phyloP scores from a whole-genome alignment of 1,284 basidiomycete species.

The Microbotryum lychnidis-dioicae region DNA sequence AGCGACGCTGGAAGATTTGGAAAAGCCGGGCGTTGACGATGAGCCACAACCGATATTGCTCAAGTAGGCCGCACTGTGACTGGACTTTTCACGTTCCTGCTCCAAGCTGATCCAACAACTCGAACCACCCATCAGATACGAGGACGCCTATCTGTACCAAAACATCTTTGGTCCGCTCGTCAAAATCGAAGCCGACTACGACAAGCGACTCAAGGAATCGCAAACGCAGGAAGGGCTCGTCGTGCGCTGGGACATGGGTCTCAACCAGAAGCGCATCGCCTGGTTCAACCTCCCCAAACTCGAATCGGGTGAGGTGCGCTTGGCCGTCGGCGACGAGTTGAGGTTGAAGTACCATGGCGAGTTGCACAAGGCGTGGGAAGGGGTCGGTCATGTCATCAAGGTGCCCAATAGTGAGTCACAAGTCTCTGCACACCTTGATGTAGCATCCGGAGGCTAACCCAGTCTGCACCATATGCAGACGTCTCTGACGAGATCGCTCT shows the following conservation, averaged over 20 bases:
- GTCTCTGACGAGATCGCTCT: slow-evolving; percentile 96
- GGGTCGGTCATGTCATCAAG: slow-evolving; percentile 95
- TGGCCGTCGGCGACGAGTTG: slow-evolving; percentile 95
- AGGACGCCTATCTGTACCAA: slow-evolving; percentile 99
- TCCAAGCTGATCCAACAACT: neutral
- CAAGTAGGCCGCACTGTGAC: slow-evolving; percentile 42
- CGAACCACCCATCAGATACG: slow-evolving; percentile 52
- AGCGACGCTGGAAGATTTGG: slow-evolving; percentile 91
- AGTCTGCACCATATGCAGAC: slow-evolving; percentile 50
- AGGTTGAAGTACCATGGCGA: slow-evolving; percentile 82
- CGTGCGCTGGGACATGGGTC: slow-evolving; percentile 92
- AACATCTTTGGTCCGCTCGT: slow-evolving; percentile 98
- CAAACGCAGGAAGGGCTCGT: slow-evolving; percentile 96
- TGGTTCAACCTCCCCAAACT: slow-evolving; percentile 95
- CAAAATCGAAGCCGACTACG: slow-evolving; percentile 99
- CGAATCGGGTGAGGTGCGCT: slow-evolving; percentile 92
- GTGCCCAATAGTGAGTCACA: slow-evolving; percentile 82
- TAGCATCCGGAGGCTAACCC: neutral
- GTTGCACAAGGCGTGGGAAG: slow-evolving; percentile 87
- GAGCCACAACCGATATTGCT: slow-evolving; percentile 86
- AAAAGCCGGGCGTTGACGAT: slow-evolving; percentile 91
- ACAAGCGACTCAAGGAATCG: slow-evolving; percentile 93
- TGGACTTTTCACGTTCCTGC: neutral
- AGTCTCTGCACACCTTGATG: no score
- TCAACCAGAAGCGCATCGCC: slow-evolving; percentile 95